A percentile compares a stretch with the other conserved stretches of the same genome.
Evolutionary conservation across 192 early-diverging fungal species (phyloP).

Genomic region (Coemansia sp.): DNA sequence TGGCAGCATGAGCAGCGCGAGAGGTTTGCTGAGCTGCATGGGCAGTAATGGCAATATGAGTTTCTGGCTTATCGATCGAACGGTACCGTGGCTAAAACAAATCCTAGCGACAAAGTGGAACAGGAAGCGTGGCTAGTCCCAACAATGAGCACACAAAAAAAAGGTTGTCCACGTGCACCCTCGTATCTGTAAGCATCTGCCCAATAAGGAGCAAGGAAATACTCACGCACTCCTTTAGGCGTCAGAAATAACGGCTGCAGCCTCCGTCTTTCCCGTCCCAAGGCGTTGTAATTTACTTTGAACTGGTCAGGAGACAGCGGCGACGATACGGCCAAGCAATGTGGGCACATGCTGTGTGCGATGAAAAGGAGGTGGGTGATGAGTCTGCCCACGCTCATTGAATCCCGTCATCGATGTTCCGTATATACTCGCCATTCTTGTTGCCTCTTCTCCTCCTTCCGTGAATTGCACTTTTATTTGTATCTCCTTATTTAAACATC

Average conservation of each 20-base stretch:
- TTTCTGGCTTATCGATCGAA: background rate
- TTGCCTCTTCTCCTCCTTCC: background rate
- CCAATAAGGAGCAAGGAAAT: background rate
- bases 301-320: background rate
- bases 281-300: no score
- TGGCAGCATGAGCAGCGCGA: slow-evolving; percentile 51
- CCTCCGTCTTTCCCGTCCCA: no score
- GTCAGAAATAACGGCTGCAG: no score
- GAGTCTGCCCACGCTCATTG: background rate
- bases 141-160: no score
- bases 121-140: no score
- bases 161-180: no score
- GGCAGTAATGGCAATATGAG: slow-evolving; percentile 3
- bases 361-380: background rate
- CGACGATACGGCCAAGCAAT: background rate
- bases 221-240: no score
- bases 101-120: no score
- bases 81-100: no score
- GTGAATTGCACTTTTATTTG: background rate
- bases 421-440: background rate
- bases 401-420: background rate
- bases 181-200: no score
- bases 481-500: background rate
- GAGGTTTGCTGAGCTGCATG: slow-evolving; percentile 30
- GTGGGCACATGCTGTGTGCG: background rate